These are phyloP conservation scores for Nakaseomyces nivariensis DNA, from an alignment of 1,139 yeast genomes.

Conservation along the genomic window DNA sequence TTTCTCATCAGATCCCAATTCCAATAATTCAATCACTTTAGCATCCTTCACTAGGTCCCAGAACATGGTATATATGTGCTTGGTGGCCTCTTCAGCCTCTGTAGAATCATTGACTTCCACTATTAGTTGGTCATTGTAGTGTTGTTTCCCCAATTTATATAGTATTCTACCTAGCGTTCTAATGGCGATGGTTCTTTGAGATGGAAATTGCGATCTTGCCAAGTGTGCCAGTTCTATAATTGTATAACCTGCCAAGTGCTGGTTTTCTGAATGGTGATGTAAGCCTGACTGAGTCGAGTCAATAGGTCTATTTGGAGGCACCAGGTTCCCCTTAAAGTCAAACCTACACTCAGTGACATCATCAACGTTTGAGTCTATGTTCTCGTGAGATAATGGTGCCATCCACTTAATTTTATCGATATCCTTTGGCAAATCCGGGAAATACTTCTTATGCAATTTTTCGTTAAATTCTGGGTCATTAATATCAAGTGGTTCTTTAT, in stretches of 20 bases:
- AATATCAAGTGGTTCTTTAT: slow-evolving; percentile 39
- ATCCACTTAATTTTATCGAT: slow-evolving; percentile 84
- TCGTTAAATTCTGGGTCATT: slow-evolving; percentile 71
- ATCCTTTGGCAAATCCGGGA: slow-evolving; percentile 81
- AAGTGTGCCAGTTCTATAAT: slow-evolving; percentile 71
- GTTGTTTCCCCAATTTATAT: slow-evolving; percentile 63
- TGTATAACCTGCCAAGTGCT: slow-evolving; percentile 89
- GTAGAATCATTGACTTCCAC: slow-evolving; percentile 36
- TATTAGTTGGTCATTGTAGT: slow-evolving; percentile 38
- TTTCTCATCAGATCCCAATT: slow-evolving; percentile 65
- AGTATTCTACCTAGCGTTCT: slow-evolving; percentile 80
- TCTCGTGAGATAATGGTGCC: slow-evolving; percentile 46
- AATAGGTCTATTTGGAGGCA: slow-evolving; percentile 42
- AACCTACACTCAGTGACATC: slow-evolving; percentile 67
- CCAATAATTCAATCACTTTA: slow-evolving; percentile 58
- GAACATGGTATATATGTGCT: slow-evolving; percentile 42
- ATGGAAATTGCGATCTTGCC: slow-evolving; percentile 66
- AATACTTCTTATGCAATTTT: slow-evolving; percentile 74
- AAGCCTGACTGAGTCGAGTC: slow-evolving; percentile 54
- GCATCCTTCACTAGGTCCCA: slow-evolving; percentile 66
- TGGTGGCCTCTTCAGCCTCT: slow-evolving; percentile 35
- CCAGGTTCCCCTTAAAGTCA: slow-evolving; percentile 73
- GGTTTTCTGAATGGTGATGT: slow-evolving; percentile 86
- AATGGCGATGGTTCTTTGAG: slow-evolving; percentile 80
- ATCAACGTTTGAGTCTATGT: slow-evolving; percentile 38